Evolutionary conservation across 352 stramenopile species (phyloP).

Genomic region (Pythium angustatum): DNA sequence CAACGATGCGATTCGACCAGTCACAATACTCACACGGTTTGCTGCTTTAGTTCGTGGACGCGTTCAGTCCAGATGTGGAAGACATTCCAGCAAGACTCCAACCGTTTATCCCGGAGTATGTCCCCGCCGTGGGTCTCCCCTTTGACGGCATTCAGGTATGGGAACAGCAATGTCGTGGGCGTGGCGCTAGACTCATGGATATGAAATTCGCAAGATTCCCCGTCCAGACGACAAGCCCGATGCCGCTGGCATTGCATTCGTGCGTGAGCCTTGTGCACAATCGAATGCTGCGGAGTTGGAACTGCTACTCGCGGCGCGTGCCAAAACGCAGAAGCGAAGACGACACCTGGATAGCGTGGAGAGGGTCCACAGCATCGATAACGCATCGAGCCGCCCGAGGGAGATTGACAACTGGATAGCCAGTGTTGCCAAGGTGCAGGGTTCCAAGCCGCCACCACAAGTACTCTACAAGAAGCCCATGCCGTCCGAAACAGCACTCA

Average conservation of each 20-base stretch:
- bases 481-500: slow-evolving; percentile 72
- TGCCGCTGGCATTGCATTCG: slow-evolving; percentile 69
- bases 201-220: slow-evolving; percentile 72
- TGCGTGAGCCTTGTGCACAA: slow-evolving; percentile 87
- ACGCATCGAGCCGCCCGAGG: slow-evolving; percentile 77
- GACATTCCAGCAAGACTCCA: slow-evolving; percentile 91
- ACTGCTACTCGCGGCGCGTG: slow-evolving; percentile 75
- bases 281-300: slow-evolving; percentile 90
- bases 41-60: slow-evolving; percentile 77
- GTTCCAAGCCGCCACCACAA: slow-evolving; percentile 64
- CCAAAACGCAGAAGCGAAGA: slow-evolving; percentile 39
- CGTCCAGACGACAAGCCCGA: slow-evolving; percentile 84
- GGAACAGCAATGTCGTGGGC: not conserved
- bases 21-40: too few species aligned
- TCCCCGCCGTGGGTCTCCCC: slow-evolving; percentile 70
- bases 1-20: too few species aligned
- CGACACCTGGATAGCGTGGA: slow-evolving; percentile 8
- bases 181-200: not conserved
- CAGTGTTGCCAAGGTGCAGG: slow-evolving; percentile 89
- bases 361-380: slow-evolving; percentile 87
- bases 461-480: slow-evolving; percentile 89
- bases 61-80: slow-evolving; percentile 87
- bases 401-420: slow-evolving; percentile 93
- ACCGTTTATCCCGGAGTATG: slow-evolving; percentile 93
- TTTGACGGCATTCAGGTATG: slow-evolving; percentile 73